phyloP scores from a whole-genome alignment of 2,329 filamentous ascomycete species.

The Cordyceps cicadae region DNA sequence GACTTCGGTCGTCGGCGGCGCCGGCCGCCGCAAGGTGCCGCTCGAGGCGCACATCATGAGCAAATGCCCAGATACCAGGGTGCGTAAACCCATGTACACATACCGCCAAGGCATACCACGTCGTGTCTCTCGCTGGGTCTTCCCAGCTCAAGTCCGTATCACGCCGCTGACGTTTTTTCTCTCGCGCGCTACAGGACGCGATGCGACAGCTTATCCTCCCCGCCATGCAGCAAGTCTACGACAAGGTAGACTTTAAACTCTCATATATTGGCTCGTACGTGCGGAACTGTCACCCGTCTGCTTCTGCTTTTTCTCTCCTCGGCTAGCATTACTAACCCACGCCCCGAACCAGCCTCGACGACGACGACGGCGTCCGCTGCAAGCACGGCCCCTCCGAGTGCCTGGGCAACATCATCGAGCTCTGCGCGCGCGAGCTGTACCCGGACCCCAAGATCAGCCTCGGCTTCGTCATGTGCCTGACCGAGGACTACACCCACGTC shows the following conservation, averaged over 20 bases:
- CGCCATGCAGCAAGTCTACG: conserved; percentile 69
- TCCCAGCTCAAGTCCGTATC: neutral
- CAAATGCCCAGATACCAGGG: conserved; percentile 86
- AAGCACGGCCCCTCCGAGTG: conserved; percentile 84
- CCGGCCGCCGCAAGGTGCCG: conserved; percentile 45
- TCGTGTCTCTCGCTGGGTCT: neutral
- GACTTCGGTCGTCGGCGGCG: conserved; percentile 10
- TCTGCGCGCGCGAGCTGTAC: conserved; percentile 78
- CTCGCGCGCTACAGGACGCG: conserved; percentile 50
- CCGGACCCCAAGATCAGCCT: conserved; percentile 80
- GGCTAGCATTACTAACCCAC: neutral
- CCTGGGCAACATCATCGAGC: conserved; percentile 87
- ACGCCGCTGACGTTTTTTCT: neutral
- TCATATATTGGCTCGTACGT: conserved; percentile 78
- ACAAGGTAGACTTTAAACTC: conserved; percentile 84
- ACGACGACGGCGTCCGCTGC: conserved; percentile 80
- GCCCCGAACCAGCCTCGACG: conserved; percentile 46
- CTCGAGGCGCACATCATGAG: conserved; percentile 94
- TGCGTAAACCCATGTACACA: conserved; percentile 20
- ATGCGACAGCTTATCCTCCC: conserved; percentile 74
- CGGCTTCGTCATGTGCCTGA: conserved; percentile 88
- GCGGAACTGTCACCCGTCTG: neutral
- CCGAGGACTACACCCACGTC: conserved; percentile 65
- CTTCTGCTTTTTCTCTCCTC: neutral
- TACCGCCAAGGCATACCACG: no score